Evolutionary conservation across 192 early-diverging fungal species (phyloP), one percentile per base, ranked within the genome.

Genomic region (Phlyctochytrium planicorne): DNA sequence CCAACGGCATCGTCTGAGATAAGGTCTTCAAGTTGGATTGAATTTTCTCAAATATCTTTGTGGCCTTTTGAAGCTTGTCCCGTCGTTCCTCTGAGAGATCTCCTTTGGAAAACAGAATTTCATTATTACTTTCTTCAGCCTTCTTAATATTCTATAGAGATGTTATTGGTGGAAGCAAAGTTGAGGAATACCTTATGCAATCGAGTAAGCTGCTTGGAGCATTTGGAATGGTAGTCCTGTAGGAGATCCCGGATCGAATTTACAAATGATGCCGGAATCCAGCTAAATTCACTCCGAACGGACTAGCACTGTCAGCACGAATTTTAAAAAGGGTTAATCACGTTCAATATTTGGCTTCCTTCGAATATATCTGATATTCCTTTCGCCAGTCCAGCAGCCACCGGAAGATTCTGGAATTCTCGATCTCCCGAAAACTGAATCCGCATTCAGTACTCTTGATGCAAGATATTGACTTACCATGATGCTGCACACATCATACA

Each of bases 21-120:
- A 98, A 78, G 60, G 70, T 73, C 72, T 91, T 77, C 0, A 81
- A 75, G 69, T 77, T 76, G 10, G 55, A 60, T 34, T 82, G 73
- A 0, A 93, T 62, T 64, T 91, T 92, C 57, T 93, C 92, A 67
- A 87, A 92, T 0, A 75, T 59, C 30, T 89, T 91, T 36, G 76
- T 71, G 40, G 3, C 71, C 52, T 90, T 90, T 74, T 93, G 87
- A 53, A 83, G 91, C 37, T 79, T 76, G 57, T 93, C 90, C 62
- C 90, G 88, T 31, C 87, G 82, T 30, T 91, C 93, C 52, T 94
- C 94, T 14, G 81, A 84, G 10, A 94, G 69, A 53, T 93, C 86
- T 14, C 95, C 95, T 34, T 88, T 83, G 24, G 85, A 83, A 53
- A 97, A 91, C 50, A 91, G 81, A 32, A 82, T 86, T 62, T 95